These are phyloP conservation scores for Moricandia moricandioides DNA, from an alignment of 345 rosid genomes.

Conservation along the genomic window DNA sequence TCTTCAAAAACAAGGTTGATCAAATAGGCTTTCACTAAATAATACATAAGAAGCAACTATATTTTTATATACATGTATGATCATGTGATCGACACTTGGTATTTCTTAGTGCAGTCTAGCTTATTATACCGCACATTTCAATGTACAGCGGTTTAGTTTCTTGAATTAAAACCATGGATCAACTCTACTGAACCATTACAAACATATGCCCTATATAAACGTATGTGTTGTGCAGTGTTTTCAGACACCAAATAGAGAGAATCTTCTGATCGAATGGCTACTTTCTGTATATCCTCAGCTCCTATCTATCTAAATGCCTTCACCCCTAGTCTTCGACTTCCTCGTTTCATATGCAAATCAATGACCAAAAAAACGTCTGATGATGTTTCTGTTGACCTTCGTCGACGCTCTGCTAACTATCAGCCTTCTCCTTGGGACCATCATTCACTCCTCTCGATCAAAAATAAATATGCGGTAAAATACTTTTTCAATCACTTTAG, in stretches of 20 bases:
- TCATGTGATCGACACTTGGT: too few relatives aligned
- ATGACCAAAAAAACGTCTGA: background rate
- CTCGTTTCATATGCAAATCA: background rate
- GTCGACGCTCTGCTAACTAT: background rate
- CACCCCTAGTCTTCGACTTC: background rate
- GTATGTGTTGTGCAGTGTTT: background rate
- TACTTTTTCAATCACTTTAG: background rate
- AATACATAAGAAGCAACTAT: too few relatives aligned
- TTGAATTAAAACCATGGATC: background rate
- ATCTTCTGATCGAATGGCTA: background rate
- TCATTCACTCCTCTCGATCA: background rate
- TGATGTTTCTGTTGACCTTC: background rate
- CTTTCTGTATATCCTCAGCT: background rate
- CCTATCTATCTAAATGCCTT: background rate
- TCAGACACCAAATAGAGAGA: background rate
- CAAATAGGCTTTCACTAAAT: too few relatives aligned
- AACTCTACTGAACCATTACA: background rate
- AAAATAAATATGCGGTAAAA: background rate
- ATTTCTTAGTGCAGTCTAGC: too few relatives aligned
- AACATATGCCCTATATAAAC: background rate
- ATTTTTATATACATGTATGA: too few relatives aligned
- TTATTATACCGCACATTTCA: background rate
- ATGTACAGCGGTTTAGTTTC: background rate
- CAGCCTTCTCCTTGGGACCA: background rate
- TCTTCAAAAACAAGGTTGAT: too few relatives aligned